These are phyloP conservation scores for Magnusiomyces sp. DNA, from an alignment of 1,139 yeast species.

Conservation along the genomic window DNA sequence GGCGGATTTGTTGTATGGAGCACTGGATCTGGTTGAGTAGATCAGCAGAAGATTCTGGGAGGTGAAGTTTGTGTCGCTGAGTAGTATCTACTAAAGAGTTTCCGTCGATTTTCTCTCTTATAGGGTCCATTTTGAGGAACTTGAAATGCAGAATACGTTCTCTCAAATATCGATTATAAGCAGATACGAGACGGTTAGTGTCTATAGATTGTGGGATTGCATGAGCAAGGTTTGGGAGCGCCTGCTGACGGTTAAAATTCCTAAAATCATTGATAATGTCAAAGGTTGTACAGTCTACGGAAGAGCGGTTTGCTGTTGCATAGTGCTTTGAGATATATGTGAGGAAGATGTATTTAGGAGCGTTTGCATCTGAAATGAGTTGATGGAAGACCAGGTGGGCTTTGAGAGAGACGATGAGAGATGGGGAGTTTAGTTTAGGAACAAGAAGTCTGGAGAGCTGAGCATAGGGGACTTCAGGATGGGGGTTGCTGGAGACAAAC, in stretches of 20 bases:
- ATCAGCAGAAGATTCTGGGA: conserved; percentile 13
- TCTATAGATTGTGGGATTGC: conserved; percentile 13
- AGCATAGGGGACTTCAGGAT: conserved; percentile 15
- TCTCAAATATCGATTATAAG: conserved; percentile 22
- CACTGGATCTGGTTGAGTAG: conserved; percentile 22
- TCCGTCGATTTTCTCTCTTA: conserved; percentile 19
- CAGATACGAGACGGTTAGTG: conserved; percentile 15
- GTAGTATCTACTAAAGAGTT: conserved; percentile 17
- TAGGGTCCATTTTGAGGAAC: conserved; percentile 18
- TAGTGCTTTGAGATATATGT: conserved; percentile 8
- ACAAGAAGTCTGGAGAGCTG: conserved; percentile 12
- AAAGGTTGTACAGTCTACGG: conserved; percentile 13
- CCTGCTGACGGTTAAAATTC: conserved; percentile 4
- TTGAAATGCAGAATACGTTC: conserved; percentile 20
- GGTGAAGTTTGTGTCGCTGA: conserved; percentile 11
- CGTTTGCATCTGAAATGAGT: conserved; percentile 18
- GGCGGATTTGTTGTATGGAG: conserved; percentile 19
- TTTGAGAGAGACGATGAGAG: conserved; percentile 15
- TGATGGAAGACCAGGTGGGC: conserved; percentile 23
- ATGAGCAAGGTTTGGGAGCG: conserved; percentile 16
- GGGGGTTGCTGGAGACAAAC: conserved; percentile 12
- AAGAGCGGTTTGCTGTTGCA: conserved; percentile 14
- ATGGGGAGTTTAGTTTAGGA: conserved; percentile 15
- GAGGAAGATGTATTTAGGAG: conserved; percentile 12
- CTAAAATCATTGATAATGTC: conserved; percentile 5